Conservation (phyloP, 75 land plant genomes). For the Picea sitchensis region DNA sequence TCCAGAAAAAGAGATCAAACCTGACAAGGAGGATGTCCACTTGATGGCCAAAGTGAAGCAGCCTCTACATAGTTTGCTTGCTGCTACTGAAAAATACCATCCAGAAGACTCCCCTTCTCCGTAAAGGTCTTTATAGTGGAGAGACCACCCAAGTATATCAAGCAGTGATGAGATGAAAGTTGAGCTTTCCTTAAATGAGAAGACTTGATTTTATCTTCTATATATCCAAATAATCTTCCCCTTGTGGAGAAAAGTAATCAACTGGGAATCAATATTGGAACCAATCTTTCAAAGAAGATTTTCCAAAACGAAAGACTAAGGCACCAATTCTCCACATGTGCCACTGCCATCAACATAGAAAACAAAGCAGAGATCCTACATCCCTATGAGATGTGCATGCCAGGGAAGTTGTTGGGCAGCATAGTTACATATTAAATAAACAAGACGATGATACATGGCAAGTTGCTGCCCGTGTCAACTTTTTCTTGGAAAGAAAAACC, state of each 20-base stretch:
- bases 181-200: slow-evolving; percentile 57
- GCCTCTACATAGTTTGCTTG: slow-evolving; percentile 84
- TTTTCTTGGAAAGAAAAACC: too few relatives aligned
- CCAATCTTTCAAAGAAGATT: slow-evolving; percentile 53
- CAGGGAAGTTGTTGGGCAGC: too few relatives aligned
- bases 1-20: slow-evolving; percentile 19
- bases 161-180: slow-evolving; percentile 75
- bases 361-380: too few relatives aligned
- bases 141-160: slow-evolving; percentile 93
- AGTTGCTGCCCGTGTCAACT: too few relatives aligned
- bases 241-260: slow-evolving; percentile 50
- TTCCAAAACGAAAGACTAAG: too few relatives aligned
- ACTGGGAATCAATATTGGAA: slow-evolving; percentile 76
- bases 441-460: too few relatives aligned
- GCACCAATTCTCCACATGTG: too few relatives aligned
- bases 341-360: too few relatives aligned
- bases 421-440: too few relatives aligned
- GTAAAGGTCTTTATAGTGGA: slow-evolving; percentile 80
- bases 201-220: slow-evolving; percentile 47
- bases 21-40: slow-evolving; percentile 97
- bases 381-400: too few relatives aligned
- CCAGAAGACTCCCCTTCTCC: slow-evolving; percentile 63
- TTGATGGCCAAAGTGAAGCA: slow-evolving; percentile 71
- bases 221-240: slow-evolving; percentile 21
- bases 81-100: slow-evolving; percentile 74